A percentile compares a stretch with the other conserved stretches of the same genome.
Evolutionary conservation across 1,284 basidiomycete species (phyloP).

Genomic region (Moesziomyces aphidis): DNA sequence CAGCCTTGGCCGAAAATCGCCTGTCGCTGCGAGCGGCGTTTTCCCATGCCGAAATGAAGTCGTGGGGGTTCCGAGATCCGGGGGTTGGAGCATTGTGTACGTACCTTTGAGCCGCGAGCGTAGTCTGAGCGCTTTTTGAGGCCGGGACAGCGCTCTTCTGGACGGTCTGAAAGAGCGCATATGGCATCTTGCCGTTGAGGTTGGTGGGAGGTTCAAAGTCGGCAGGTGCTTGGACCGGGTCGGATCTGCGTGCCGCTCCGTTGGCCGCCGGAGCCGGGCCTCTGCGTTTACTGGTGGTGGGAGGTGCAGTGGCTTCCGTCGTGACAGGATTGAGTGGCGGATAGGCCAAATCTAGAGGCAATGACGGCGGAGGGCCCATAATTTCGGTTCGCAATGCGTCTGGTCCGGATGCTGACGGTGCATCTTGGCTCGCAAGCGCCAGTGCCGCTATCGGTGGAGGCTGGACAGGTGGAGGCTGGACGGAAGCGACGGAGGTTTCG

Average conservation of each 20-base stretch:
- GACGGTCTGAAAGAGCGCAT: slow-evolving; percentile 36
- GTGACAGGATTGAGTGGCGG: slow-evolving; percentile 43
- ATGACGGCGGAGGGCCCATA: slow-evolving; percentile 47
- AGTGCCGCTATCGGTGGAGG: slow-evolving; percentile 14
- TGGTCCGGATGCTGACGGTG: background rate
- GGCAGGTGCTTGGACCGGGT: slow-evolving; percentile 12
- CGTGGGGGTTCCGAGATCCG: no score
- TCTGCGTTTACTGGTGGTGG: slow-evolving; percentile 17
- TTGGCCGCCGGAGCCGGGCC: slow-evolving; percentile 10
- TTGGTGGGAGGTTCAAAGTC: slow-evolving; percentile 34
- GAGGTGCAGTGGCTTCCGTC: slow-evolving; percentile 10
- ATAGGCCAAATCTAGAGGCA: slow-evolving; percentile 35
- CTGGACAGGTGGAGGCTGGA: slow-evolving; percentile 1
- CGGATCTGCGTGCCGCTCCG: slow-evolving; percentile 12
- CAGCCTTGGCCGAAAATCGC: no score
- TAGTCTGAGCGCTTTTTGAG: background rate
- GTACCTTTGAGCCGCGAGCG: slow-evolving; percentile 12
- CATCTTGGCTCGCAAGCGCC: background rate
- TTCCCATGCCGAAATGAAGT: no score
- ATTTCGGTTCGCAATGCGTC: slow-evolving; percentile 44
- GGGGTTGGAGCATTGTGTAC: slow-evolving; percentile 2
- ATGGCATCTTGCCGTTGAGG: slow-evolving; percentile 50
- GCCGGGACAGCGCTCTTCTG: slow-evolving; percentile 9
- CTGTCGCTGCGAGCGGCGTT: no score
- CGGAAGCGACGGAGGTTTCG: background rate